Conservation (phyloP, 495 filamentous ascomycete species). For the Bryoglossum gracile region DNA sequence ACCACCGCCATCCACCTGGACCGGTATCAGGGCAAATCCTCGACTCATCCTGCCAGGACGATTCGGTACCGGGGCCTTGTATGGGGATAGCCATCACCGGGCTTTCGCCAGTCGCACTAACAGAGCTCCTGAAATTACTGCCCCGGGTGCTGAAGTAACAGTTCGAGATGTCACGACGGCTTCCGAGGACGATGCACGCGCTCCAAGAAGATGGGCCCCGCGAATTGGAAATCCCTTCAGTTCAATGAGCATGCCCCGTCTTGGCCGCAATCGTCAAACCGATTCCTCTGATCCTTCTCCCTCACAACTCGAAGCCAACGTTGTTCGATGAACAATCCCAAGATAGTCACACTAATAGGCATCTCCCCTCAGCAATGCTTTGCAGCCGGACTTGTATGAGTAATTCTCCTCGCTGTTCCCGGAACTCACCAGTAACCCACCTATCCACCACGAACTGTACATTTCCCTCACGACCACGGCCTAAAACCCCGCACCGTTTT, state of each 20-base stretch:
- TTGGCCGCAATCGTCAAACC: conserved; percentile 23
- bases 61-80: conserved; percentile 13
- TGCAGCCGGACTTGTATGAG: conserved; percentile 1
- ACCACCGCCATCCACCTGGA: conserved; percentile 21
- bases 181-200: conserved; percentile 1
- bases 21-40: conserved; percentile 19
- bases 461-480: background rate
- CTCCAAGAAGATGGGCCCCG: conserved; percentile 17
- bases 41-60: conserved; percentile 21
- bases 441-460: background rate
- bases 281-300: conserved; percentile 25
- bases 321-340: conserved; percentile 25
- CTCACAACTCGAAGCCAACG: conserved; percentile 34
- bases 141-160: background rate
- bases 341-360: conserved; percentile 2
- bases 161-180: background rate
- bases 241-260: conserved; percentile 10
- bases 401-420: conserved; percentile 2
- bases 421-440: conserved; percentile 11
- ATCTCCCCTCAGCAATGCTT: background rate
- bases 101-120: too few species aligned
- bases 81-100: too few species aligned
- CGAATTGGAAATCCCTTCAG: conserved; percentile 16
- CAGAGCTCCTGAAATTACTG: too few species aligned
- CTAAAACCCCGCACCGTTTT: background rate